phyloP scores from a whole-genome alignment of 2,329 filamentous ascomycete genomes.

The Zarea fungicola region DNA sequence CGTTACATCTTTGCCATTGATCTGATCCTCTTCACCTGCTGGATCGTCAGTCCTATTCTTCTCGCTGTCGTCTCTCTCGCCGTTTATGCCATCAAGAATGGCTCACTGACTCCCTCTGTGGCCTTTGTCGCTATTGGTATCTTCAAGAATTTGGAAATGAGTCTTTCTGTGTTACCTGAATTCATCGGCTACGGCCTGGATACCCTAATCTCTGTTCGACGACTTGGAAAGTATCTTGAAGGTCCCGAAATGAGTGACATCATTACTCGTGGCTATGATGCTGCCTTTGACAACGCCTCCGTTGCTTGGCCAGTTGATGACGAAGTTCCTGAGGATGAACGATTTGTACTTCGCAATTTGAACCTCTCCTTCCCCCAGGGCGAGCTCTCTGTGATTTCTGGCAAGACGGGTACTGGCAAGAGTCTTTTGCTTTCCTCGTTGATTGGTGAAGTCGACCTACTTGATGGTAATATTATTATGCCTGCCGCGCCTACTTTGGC shows the following conservation, averaged over 20 bases:
- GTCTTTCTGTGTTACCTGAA: slow-evolving; percentile 66
- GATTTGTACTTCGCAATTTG: slow-evolving; percentile 61
- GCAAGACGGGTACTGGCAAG: slow-evolving; percentile 74
- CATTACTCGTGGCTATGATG: slow-evolving; percentile 50
- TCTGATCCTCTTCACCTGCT: slow-evolving; percentile 58
- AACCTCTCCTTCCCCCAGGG: slow-evolving; percentile 61
- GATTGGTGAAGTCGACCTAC: slow-evolving; percentile 67
- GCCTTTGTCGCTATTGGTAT: slow-evolving; percentile 75
- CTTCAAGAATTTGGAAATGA: slow-evolving; percentile 68
- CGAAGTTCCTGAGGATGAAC: slow-evolving; percentile 48
- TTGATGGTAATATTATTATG: slow-evolving; percentile 56
- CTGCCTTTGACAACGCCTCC: slow-evolving; percentile 62
- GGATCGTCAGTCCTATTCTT: slow-evolving; percentile 68
- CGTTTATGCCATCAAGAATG: slow-evolving; percentile 60
- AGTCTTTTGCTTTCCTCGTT: slow-evolving; percentile 68
- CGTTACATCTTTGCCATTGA: slow-evolving; percentile 64
- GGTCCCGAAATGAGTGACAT: slow-evolving; percentile 58
- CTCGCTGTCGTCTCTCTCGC: slow-evolving; percentile 67
- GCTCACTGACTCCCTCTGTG: slow-evolving; percentile 61
- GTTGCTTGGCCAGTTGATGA: slow-evolving; percentile 71
- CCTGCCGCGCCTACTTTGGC: slow-evolving; percentile 44
- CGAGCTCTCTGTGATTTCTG: slow-evolving; percentile 69
- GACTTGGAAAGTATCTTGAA: slow-evolving; percentile 66
- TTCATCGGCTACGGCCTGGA: slow-evolving; percentile 66
- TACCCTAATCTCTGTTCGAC: slow-evolving; percentile 64